These are phyloP conservation scores for Rhizopus delemar DNA, from an alignment of 371 early-diverging fungal genomes.

Conservation along the genomic window DNA sequence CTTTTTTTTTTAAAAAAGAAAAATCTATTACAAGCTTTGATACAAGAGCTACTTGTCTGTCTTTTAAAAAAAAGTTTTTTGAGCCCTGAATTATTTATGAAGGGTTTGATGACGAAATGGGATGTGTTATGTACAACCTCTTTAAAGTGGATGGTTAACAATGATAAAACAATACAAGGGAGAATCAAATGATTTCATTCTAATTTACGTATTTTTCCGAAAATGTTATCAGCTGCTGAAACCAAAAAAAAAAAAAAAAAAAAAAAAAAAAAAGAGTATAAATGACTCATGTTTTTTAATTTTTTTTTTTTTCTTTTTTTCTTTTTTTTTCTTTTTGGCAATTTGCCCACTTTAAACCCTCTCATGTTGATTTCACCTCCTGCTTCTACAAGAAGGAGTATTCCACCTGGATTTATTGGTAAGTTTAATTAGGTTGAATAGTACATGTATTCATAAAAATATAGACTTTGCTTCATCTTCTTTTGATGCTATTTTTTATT, in stretches of 20 bases:
- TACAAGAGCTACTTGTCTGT: too few relatives aligned
- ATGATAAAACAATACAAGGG: background rate
- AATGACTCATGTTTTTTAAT: background rate
- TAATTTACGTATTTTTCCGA: background rate
- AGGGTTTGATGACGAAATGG: too few relatives aligned
- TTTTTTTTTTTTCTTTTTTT: slow-evolving; percentile 34
- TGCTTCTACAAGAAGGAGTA: slow-evolving; percentile 20
- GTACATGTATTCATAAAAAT: background rate
- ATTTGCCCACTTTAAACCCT: slow-evolving; percentile 15
- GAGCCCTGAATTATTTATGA: too few relatives aligned
- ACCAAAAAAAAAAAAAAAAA: too few relatives aligned
- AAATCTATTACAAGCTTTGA: too few relatives aligned
- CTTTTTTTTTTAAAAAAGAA: too few relatives aligned
- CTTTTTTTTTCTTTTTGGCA: slow-evolving; percentile 39
- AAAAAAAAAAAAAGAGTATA: background rate
- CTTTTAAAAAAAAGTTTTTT: too few relatives aligned
- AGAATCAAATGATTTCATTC: background rate
- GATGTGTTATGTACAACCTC: too few relatives aligned
- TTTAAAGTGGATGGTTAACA: too few relatives aligned
- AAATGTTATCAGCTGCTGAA: too few relatives aligned
- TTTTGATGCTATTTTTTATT: slow-evolving; percentile 51
- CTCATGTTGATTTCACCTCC: slow-evolving; percentile 32
- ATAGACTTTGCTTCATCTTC: slow-evolving; percentile 52
- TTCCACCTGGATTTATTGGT: slow-evolving; percentile 53
- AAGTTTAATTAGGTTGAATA: background rate